phyloP scores from a whole-genome alignment of 2,329 filamentous ascomycete species.

The Phaeophleospora eucalypticola region DNA sequence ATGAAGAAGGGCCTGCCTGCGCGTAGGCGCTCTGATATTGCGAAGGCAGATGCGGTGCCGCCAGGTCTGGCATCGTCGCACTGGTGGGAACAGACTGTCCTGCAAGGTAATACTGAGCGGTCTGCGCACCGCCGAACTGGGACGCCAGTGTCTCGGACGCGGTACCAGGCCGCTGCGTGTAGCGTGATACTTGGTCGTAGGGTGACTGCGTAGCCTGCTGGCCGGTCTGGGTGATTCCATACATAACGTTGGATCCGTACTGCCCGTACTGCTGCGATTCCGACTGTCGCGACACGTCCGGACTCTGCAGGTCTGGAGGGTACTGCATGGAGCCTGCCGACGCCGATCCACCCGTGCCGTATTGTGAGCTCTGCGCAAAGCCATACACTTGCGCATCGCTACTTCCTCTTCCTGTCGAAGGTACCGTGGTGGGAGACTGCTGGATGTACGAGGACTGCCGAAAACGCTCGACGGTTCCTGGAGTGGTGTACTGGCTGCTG shows the following conservation, averaged over 20 bases:
- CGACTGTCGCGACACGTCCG: slow-evolving; percentile 54
- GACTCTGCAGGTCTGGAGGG: slow-evolving; percentile 36
- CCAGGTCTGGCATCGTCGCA: slow-evolving; percentile 55
- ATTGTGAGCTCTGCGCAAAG: slow-evolving; percentile 55
- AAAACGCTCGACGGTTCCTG: slow-evolving; percentile 47
- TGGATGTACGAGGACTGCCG: slow-evolving; percentile 44
- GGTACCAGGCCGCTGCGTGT: slow-evolving; percentile 65
- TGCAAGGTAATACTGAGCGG: slow-evolving; percentile 63
- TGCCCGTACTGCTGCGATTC: slow-evolving; percentile 52
- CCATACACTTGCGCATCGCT: slow-evolving; percentile 41
- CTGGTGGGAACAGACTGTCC: slow-evolving; percentile 58
- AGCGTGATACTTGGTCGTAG: slow-evolving; percentile 74
- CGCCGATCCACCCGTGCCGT: slow-evolving; percentile 54
- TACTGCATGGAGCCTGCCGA: slow-evolving; percentile 55
- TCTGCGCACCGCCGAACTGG: slow-evolving; percentile 63
- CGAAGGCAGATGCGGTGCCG: slow-evolving; percentile 61
- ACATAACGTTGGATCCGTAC: slow-evolving; percentile 66
- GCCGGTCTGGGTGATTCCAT: slow-evolving; percentile 64
- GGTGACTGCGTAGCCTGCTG: slow-evolving; percentile 51
- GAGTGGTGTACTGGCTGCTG: slow-evolving; percentile 41
- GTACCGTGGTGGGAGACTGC: slow-evolving; percentile 40
- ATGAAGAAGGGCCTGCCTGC: slow-evolving; percentile 52
- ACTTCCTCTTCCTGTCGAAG: slow-evolving; percentile 36
- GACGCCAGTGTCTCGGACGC: slow-evolving; percentile 71
- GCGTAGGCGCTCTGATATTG: slow-evolving; percentile 57